These are phyloP conservation scores for Scheffersomyces coipomensis DNA, from an alignment of 805 yeast species.

Conservation along the genomic window DNA sequence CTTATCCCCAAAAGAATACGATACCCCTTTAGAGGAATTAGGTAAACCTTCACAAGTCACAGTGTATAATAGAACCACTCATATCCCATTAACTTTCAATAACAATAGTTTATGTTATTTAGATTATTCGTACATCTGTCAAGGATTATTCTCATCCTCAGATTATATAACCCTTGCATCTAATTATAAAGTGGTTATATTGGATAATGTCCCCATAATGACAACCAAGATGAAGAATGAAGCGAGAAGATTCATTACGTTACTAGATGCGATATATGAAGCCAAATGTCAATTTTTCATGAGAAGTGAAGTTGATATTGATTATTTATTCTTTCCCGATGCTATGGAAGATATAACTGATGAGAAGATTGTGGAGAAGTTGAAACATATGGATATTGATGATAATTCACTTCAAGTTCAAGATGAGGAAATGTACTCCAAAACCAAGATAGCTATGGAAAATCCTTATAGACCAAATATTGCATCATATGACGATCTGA, in stretches of 20 bases:
- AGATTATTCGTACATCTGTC: slow-evolving; percentile 54
- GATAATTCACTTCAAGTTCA: slow-evolving; percentile 46
- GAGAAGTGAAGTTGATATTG: slow-evolving; percentile 48
- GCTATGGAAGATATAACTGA: slow-evolving; percentile 9
- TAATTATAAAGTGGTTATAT: slow-evolving; percentile 51
- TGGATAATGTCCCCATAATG: slow-evolving; percentile 62
- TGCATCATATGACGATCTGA: slow-evolving; percentile 56
- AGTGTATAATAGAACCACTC: slow-evolving; percentile 57
- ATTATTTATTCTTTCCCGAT: slow-evolving; percentile 63
- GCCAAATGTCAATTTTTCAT: slow-evolving; percentile 60
- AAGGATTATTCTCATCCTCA: slow-evolving; percentile 58
- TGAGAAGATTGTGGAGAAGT: slow-evolving; percentile 6
- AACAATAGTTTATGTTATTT: slow-evolving; percentile 44
- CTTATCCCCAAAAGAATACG: slow-evolving; percentile 1
- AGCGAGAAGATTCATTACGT: slow-evolving; percentile 64
- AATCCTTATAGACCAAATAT: slow-evolving; percentile 72
- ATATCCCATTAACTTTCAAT: slow-evolving; percentile 41
- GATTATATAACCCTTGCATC: slow-evolving; percentile 72
- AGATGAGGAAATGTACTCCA: slow-evolving; percentile 69
- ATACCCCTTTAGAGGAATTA: slow-evolving; percentile 5
- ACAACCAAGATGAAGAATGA: slow-evolving; percentile 59
- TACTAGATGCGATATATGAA: slow-evolving; percentile 70
- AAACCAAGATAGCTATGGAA: slow-evolving; percentile 55
- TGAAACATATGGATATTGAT: slow-evolving; percentile 17
- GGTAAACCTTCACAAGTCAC: slow-evolving; percentile 28